These are phyloP conservation scores for Citrus medica DNA, from an alignment of 345 rosid species.

Conservation along the genomic window DNA sequence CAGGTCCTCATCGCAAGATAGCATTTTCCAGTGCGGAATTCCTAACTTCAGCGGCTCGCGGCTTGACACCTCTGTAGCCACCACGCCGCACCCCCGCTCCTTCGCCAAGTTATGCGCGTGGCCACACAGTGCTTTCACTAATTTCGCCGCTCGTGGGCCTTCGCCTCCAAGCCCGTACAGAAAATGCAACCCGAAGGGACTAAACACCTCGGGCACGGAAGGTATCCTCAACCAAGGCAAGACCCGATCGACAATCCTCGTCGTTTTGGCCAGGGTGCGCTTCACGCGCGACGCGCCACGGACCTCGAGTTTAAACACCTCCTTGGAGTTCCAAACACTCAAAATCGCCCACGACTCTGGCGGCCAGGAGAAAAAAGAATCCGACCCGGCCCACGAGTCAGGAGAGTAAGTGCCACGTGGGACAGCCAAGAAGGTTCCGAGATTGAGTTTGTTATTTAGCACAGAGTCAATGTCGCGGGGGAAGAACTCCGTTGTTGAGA, in stretches of 20 bases:
- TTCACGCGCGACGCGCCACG: conserved; percentile 65
- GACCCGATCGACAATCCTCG: conserved; percentile 61
- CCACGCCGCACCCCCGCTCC: conserved; percentile 60
- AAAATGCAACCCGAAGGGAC: conserved; percentile 78
- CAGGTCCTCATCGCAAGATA: conserved; percentile 75
- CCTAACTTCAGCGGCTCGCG: conserved; percentile 62
- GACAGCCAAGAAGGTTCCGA: conserved; percentile 83
- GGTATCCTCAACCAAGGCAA: conserved; percentile 77
- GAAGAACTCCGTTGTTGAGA: conserved; percentile 92
- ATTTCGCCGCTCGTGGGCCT: conserved; percentile 62
- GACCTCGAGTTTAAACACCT: conserved; percentile 69
- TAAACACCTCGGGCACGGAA: conserved; percentile 79
- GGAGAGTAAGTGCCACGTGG: conserved; percentile 40
- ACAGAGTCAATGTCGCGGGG: conserved; percentile 90
- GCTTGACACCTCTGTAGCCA: conserved; percentile 80
- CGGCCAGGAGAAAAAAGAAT: conserved; percentile 54
- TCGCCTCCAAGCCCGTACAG: conserved; percentile 93
- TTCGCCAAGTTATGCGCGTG: conserved; percentile 89
- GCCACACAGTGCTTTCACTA: conserved; percentile 59
- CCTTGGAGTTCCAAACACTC: conserved; percentile 84
- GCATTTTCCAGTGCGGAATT: conserved; percentile 77
- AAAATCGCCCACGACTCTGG: conserved; percentile 88
- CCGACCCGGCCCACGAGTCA: conserved; percentile 59
- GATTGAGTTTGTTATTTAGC: conserved; percentile 59
- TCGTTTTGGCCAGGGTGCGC: conserved; percentile 55